Base-by-base conservation (phyloP, 2,329 filamentous ascomycete genomes). In the Pleomassaria siparia region DNA sequence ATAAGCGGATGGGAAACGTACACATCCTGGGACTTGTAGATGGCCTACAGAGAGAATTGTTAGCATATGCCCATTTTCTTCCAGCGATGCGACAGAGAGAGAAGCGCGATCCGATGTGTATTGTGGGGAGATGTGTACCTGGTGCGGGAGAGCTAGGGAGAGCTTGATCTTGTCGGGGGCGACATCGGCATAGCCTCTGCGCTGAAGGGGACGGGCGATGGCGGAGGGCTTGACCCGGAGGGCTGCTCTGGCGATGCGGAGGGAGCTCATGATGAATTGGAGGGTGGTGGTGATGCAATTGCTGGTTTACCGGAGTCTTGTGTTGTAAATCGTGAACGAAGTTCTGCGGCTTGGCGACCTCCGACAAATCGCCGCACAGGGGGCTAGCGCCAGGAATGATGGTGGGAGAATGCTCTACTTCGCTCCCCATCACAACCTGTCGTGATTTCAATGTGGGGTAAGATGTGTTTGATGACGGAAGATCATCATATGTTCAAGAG, bases 141-240 rank as follows among this genome's bases (percentile, higher is more conserved):
- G 89, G 80, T 97, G 92, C 79, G 94, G 94, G 67, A 99, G 88
- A 74, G 89, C 85, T 80, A 99, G 82, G 82, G 90, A 96, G 80
- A 99, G 86, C 86, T 95, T 95, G 83, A 99, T 95, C 74, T 79
- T 79, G 73, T 79, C 76, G 49, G 74, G 67, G 60, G 75, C 76
- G 60, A 78, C 76, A 64, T 79, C 76, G 64, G 76, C 94, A 75
- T 99, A 99, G 67, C 87, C 86, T 82, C 94, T 86, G 76, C 90
- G 87, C 81, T 91, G 88, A 60, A 89, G 70, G 65, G 88, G 85
- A 63, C 84, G 80, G 74, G 86, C 83, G 76, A 92, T 79, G 73
- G 86, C 82, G 70, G 87, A 79, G 71, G 91, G 87, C 56, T 63
- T 87, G 71, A 84, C 89, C 78, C 90, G 83, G 74, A 96, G 82